phyloP scores from a whole-genome alignment of 495 filamentous ascomycete genomes.

The Xylaria longipes region DNA sequence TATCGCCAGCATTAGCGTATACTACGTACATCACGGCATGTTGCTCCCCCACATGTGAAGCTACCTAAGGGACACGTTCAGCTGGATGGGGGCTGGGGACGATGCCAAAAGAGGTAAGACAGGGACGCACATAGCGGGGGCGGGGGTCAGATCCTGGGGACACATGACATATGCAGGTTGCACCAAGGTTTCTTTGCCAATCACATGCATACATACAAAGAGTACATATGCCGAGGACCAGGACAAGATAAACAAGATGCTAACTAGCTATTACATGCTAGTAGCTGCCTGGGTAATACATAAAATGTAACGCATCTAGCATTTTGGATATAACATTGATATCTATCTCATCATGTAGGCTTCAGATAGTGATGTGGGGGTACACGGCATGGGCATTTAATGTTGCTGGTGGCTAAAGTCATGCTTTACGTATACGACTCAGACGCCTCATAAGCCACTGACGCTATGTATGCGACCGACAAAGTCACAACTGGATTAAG shows the following conservation, averaged over 20 bases:
- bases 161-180: conserved; percentile 2
- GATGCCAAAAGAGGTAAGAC: conserved; percentile 11
- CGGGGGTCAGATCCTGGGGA: background rate
- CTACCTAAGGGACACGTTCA: background rate
- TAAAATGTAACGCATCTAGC: background rate
- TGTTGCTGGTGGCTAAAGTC: background rate
- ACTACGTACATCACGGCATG: background rate
- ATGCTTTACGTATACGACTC: background rate
- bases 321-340: background rate
- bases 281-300: too few relatives aligned
- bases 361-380: background rate
- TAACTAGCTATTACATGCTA: background rate
- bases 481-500: background rate
- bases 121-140: background rate
- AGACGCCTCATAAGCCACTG: conserved; percentile 3
- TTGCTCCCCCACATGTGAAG: too few relatives aligned
- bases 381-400: background rate
- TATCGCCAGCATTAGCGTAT: background rate
- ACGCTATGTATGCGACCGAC: conserved; percentile 3
- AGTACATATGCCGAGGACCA: too few relatives aligned
- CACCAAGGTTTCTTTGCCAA: too few relatives aligned
- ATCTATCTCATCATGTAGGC: background rate
- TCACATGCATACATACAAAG: too few relatives aligned
- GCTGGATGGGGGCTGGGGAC: background rate
- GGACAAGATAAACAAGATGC: too few relatives aligned